Evolutionary conservation across 2,329 filamentous ascomycete genomes (phyloP).

Genomic region (Hypocrella siamensis): DNA sequence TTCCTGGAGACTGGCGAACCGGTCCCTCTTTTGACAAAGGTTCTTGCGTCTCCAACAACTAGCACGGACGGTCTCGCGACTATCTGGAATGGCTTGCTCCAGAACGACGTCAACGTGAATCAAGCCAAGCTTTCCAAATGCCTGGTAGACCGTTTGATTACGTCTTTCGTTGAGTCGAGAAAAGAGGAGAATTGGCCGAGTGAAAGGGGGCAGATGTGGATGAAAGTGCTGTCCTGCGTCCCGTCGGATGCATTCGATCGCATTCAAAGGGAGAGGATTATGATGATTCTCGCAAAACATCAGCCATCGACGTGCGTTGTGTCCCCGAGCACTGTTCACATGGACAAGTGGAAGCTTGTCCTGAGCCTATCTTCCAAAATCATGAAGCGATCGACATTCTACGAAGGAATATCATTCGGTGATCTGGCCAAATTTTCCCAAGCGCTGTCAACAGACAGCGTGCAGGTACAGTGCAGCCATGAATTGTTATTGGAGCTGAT

Average conservation of each 20-base stretch:
- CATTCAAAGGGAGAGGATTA: constrained; percentile 25
- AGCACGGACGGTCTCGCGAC: constrained; percentile 6
- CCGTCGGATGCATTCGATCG: constrained; percentile 25
- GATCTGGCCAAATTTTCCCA: constrained; percentile 19
- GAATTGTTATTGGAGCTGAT: constrained; percentile 16
- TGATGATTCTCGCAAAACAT: constrained; percentile 16
- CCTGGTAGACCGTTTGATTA: constrained; percentile 17
- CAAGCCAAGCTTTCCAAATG: constrained; percentile 14
- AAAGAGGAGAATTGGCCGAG: constrained; percentile 17
- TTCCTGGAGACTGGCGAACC: constrained; percentile 10
- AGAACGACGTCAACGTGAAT: constrained; percentile 23
- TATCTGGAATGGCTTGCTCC: constrained; percentile 15
- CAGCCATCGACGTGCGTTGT: constrained; percentile 11
- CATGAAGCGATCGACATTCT: constrained; percentile 34
- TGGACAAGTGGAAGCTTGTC: constrained; percentile 19
- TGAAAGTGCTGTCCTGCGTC: constrained; percentile 16
- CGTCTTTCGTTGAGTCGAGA: constrained; percentile 12
- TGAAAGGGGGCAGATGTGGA: constrained; percentile 13
- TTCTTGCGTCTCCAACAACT: constrained; percentile 7
- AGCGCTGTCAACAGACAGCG: constrained; percentile 12
- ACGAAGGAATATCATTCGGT: constrained; percentile 27
- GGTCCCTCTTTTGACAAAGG: constrained; percentile 11
- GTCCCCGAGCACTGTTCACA: constrained; percentile 10
- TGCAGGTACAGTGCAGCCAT: constrained; percentile 9
- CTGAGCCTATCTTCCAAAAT: constrained; percentile 32